Base-by-base conservation (phyloP, 2,329 filamentous ascomycete species). In the Pseudogymnoascus sp. region DNA sequence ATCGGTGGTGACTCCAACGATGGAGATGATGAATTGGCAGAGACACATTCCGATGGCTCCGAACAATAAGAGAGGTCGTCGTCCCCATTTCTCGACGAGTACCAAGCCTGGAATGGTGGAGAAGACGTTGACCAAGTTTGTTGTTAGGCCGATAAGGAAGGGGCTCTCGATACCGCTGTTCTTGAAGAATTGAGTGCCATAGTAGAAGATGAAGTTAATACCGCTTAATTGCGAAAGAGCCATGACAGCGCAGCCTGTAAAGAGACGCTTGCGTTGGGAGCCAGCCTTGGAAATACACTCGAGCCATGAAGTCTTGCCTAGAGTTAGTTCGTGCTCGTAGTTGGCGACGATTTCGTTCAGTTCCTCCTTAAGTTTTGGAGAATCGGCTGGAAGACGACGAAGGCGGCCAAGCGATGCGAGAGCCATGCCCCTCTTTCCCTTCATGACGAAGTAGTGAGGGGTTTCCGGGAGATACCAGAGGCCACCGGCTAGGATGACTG, bases 341-440 rank as follows among this genome's bases (percentile, higher is more conserved):
- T 93, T 95, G 80, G 90, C 90, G 65, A 93, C 81, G 68, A 96
- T 90, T 78, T 95, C 90, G 40, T 87, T 83, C 57, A 93, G 81
- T 77, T 95, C 90, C 66, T 83, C 78, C 77, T 87, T 83, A 76
- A 95, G 86, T 75, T 84, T 91, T 66, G 87, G 82, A 36, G 88
- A 92, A 64, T 89, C 83, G 62, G 76, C 71, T 62, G 86, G 81
- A 78, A 68, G 54, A 40, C 65, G 62, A 2, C 65, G 62, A 7
- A 67, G 65, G 12, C 11, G 45, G 5, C 37, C 51, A 34, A 68
- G 62, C 16, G 63, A 61, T 21, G 57, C 42, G 37, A 65, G 16
- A 12, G 63, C 66, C 34, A 65, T 62, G 6, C 66, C 66, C 18
- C 60, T 61, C 12, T 62, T 51, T 12, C 63, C 65, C 21, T 59